These are phyloP conservation scores for Murraya paniculata DNA, from an alignment of 345 rosid genomes.

Conservation along the genomic window DNA sequence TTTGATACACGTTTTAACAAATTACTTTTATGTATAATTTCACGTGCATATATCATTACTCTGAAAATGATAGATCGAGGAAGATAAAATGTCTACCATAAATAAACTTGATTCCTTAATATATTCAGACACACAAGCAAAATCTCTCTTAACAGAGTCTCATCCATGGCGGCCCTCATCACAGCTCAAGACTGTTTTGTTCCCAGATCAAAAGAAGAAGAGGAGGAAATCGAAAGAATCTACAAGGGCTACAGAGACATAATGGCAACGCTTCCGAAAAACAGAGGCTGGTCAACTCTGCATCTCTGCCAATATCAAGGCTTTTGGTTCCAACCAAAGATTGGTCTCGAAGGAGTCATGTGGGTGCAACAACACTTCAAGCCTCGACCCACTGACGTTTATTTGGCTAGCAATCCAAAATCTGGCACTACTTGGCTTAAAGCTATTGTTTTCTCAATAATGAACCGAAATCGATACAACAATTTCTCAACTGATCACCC, in stretches of 20 bases:
- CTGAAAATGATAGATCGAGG: no score
- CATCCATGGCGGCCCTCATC: neutral
- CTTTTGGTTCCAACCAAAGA: neutral
- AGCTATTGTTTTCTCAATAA: neutral
- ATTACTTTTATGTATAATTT: no score
- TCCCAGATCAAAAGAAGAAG: neutral
- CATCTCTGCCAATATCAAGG: neutral
- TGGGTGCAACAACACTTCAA: neutral
- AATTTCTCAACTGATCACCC: conserved; percentile 5
- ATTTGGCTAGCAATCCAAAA: neutral
- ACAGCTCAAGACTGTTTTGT: neutral
- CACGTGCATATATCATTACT: no score
- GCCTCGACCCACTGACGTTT: neutral
- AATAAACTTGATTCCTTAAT: no score
- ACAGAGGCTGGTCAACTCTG: neutral
- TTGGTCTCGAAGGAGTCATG: conserved; percentile 3
- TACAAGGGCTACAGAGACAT: neutral
- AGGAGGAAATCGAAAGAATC: neutral
- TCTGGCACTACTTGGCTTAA: conserved; percentile 5
- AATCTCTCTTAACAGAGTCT: no score
- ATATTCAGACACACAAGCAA: no score
- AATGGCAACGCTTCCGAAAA: neutral
- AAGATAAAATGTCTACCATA: no score
- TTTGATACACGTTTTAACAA: no score
- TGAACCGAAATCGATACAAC: neutral